Percentiles rank a stretch among this genome's conserved stretches.
These are phyloP conservation scores for Rhizomucor pusillus DNA, from an alignment of 371 early-diverging fungal species.

Conservation along the genomic window DNA sequence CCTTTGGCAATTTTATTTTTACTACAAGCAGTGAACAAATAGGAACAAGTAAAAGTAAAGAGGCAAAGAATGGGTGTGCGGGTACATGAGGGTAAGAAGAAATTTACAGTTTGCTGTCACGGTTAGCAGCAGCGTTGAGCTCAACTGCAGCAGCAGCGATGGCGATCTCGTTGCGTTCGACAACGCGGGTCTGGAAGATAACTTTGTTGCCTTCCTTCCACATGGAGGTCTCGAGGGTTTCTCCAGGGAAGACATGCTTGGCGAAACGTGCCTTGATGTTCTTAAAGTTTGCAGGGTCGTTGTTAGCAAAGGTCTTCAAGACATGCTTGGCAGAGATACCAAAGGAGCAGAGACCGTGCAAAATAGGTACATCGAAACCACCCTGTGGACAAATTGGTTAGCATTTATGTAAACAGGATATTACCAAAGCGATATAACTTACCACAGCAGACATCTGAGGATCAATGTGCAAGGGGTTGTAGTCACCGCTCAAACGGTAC, in stretches of 20 bases:
- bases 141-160: constrained; percentile 89
- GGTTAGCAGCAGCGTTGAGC: constrained; percentile 33
- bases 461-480: constrained; percentile 94
- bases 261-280: constrained; percentile 90
- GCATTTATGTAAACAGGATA: background rate
- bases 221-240: constrained; percentile 93
- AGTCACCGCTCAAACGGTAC: constrained; percentile 89
- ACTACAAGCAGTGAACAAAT: background rate
- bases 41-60: background rate
- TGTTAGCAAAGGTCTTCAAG: constrained; percentile 68
- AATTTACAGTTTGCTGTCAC: constrained; percentile 43
- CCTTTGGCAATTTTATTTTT: background rate
- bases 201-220: constrained; percentile 91
- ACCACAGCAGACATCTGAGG: constrained; percentile 86
- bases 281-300: constrained; percentile 71
- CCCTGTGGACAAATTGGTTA: constrained; percentile 41
- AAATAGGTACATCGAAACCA: constrained; percentile 93
- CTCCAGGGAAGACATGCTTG: constrained; percentile 94
- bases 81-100: background rate
- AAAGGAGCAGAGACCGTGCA: constrained; percentile 93
- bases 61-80: background rate
- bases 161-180: constrained; percentile 86
- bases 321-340: constrained; percentile 92
- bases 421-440: constrained; percentile 1
- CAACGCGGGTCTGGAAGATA: constrained; percentile 88